Conservation (phyloP, 2,329 filamentous ascomycete species). For the Microascus cirrosus region DNA sequence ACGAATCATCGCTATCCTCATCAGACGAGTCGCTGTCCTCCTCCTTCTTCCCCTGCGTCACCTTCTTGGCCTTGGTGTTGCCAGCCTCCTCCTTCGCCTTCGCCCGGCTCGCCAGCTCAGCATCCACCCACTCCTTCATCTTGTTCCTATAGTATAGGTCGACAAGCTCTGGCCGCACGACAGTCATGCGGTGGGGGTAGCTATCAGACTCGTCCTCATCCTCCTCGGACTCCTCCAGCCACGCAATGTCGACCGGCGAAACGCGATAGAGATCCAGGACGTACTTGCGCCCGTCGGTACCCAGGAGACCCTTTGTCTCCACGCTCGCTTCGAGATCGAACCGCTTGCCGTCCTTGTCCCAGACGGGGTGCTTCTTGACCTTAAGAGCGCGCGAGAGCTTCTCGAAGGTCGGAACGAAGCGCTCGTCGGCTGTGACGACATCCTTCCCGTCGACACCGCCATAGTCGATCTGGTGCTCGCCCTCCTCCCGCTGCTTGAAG, state of each 20-base stretch:
- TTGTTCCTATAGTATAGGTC: constrained; percentile 76
- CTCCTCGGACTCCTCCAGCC: constrained; percentile 62
- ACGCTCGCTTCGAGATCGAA: constrained; percentile 92
- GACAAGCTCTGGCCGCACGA: constrained; percentile 80
- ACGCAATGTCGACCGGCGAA: constrained; percentile 79
- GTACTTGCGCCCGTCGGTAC: constrained; percentile 93
- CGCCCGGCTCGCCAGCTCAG: constrained; percentile 56
- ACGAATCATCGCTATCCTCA: background rate
- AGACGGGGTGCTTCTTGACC: constrained; percentile 90
- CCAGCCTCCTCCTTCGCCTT: constrained; percentile 17
- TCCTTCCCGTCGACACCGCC: constrained; percentile 97
- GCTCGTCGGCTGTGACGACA: constrained; percentile 79
- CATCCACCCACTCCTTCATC: constrained; percentile 80
- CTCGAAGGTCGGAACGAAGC: constrained; percentile 73
- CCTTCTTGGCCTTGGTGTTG: constrained; percentile 24
- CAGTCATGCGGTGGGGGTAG: constrained; percentile 95
- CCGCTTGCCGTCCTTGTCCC: constrained; percentile 89
- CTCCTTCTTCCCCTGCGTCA: constrained; percentile 16
- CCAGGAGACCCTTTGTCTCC: constrained; percentile 94
- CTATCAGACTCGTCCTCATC: constrained; percentile 25
- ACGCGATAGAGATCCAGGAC: constrained; percentile 94
- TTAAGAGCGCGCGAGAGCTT: constrained; percentile 84
- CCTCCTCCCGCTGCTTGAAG: constrained; percentile 95
- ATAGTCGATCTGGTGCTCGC: constrained; percentile 98
- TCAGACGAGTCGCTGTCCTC: constrained; percentile 6